Evolutionary conservation across 2,329 filamentous ascomycete species (phyloP).

Genomic region (Tolypocladium sp.): DNA sequence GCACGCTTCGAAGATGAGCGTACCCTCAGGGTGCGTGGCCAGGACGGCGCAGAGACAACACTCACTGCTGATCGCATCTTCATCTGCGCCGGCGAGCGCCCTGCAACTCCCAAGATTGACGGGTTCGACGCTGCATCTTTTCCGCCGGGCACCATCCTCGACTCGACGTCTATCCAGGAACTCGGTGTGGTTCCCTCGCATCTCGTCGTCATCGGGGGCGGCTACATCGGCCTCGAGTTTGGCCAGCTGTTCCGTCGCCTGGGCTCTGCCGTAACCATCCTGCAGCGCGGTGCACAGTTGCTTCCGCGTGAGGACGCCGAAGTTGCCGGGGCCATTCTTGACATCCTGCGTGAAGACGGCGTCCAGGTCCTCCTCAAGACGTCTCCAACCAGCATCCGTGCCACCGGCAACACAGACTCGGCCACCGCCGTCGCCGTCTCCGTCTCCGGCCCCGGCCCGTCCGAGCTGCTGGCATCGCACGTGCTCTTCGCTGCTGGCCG

Average conservation of each 20-base stretch:
- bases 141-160: slow-evolving; percentile 17
- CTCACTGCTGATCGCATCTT: slow-evolving; percentile 33
- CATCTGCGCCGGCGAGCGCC: slow-evolving; percentile 35
- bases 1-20: slow-evolving; percentile 32
- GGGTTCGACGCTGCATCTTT: slow-evolving; percentile 15
- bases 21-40: slow-evolving; percentile 23
- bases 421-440: slow-evolving; percentile 9
- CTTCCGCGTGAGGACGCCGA: slow-evolving; percentile 38
- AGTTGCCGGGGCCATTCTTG: slow-evolving; percentile 28
- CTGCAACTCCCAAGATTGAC: slow-evolving; percentile 27
- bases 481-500: slow-evolving; percentile 41
- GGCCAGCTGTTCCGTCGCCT: slow-evolving; percentile 41
- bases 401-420: background rate
- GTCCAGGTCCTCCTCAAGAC: slow-evolving; percentile 30
- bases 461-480: slow-evolving; percentile 29
- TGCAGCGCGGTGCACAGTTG: slow-evolving; percentile 33
- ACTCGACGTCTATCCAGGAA: slow-evolving; percentile 40
- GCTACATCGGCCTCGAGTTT: slow-evolving; percentile 44
- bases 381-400: slow-evolving; percentile 16
- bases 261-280: slow-evolving; percentile 37
- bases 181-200: slow-evolving; percentile 34
- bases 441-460: slow-evolving; percentile 3
- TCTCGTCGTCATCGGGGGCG: slow-evolving; percentile 42
- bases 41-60: slow-evolving; percentile 18
- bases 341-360: slow-evolving; percentile 36